Conservation (phyloP, 2,329 filamentous ascomycete genomes). For the Sclerotinia sclerotiorum region DNA sequence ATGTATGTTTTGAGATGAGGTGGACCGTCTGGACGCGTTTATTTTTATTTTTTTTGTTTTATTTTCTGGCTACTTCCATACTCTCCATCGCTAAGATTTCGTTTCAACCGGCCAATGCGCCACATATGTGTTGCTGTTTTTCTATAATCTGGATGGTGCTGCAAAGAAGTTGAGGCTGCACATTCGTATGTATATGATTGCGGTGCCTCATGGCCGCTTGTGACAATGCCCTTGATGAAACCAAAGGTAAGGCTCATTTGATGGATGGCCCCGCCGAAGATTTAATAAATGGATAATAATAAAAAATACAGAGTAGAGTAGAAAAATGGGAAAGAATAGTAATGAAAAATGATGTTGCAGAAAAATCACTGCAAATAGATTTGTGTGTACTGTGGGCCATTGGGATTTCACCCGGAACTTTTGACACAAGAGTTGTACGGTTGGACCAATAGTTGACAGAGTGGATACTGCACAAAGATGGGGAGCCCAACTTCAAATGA, state of each 20-base stretch:
- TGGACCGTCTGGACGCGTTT: conserved; percentile 6
- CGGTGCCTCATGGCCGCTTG: conserved; percentile 19
- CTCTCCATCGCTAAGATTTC: not conserved
- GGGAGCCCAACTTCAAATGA: conserved; percentile 17
- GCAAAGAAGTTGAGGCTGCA: not conserved
- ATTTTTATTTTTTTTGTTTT: not conserved
- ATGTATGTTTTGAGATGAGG: not conserved
- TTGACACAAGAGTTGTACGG: conserved; percentile 2
- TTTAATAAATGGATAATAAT: not conserved
- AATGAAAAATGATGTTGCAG: not conserved
- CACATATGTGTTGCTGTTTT: not conserved
- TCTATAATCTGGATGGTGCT: not conserved
- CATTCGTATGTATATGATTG: not conserved
- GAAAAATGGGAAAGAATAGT: not conserved
- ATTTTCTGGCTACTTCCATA: not conserved
- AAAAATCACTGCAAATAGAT: conserved; percentile 2
- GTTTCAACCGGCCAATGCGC: conserved; percentile 6
- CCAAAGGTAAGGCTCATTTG: conserved; percentile 12
- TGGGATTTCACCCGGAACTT: conserved; percentile 17
- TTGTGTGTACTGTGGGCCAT: conserved; percentile 13
- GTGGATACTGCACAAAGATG: conserved; percentile 15
- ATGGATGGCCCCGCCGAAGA: conserved; percentile 6
- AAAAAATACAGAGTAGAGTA: not conserved
- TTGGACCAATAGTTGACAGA: not conserved
- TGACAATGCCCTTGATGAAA: conserved; percentile 9